A percentile compares a stretch with the other conserved stretches of the same genome.
Evolutionary conservation across 768 basidiomycete species (phyloP).

Genomic region (Mycena alexandri): DNA sequence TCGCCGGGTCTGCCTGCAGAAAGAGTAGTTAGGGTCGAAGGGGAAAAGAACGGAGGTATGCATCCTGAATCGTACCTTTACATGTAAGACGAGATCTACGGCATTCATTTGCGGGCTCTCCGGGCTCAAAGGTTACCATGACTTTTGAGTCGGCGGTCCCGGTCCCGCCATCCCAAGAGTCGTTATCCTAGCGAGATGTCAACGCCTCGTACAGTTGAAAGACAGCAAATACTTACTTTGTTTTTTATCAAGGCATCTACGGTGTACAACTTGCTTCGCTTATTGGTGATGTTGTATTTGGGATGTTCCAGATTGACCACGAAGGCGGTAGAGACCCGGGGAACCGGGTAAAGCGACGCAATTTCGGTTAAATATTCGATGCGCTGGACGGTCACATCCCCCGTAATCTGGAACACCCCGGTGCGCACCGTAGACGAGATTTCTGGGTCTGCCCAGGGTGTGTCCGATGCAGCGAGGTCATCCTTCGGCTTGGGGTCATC

Average conservation of each 20-base stretch:
- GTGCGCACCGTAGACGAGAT: not conserved
- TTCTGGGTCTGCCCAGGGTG: not conserved
- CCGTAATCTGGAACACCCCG: conserved; percentile 25
- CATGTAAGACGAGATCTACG: conserved; percentile 18
- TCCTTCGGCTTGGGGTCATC: not conserved
- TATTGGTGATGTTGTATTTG: conserved; percentile 32
- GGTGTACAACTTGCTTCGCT: conserved; percentile 25
- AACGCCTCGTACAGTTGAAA: too few relatives aligned
- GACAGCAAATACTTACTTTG: conserved; percentile 19
- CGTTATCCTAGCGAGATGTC: conserved; percentile 16
- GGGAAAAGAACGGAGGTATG: too few relatives aligned
- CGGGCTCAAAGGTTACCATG: conserved; percentile 1
- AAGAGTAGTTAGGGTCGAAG: too few relatives aligned
- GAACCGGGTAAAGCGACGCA: conserved; percentile 34
- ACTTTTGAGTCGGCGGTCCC: not conserved
- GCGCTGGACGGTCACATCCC: conserved; percentile 28
- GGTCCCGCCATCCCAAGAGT: conserved; percentile 12
- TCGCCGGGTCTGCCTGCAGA: conserved; percentile 5
- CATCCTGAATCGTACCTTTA: too few relatives aligned
- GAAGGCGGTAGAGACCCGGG: conserved; percentile 24
- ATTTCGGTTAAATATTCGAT: conserved; percentile 33
- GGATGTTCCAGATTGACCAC: conserved; percentile 35
- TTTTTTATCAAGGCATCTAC: conserved; percentile 41
- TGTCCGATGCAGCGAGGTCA: conserved; percentile 1
- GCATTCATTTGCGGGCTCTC: not conserved